Evolutionary conservation across 371 early-diverging fungal genomes (phyloP), one percentile per base, ranked within the genome.

Genomic region (Sporodiniella umbellata): DNA sequence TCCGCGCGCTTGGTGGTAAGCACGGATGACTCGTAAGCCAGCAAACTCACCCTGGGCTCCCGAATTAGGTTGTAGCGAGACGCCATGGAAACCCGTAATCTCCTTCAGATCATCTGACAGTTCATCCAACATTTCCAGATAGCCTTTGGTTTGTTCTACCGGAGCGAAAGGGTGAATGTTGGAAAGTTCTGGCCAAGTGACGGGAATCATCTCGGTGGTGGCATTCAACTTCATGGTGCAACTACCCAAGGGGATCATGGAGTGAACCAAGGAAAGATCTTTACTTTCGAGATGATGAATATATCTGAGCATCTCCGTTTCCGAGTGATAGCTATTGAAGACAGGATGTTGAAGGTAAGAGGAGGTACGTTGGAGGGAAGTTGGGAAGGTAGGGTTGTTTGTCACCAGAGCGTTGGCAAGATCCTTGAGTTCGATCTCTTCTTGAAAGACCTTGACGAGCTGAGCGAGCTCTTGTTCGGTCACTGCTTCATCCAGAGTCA

Each of bases 151-250:
- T 73, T 96, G 96, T 51, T 92, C 89, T 22, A 72, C 63, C 38
- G 98, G 98, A 1, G 91, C 96, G 56, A 98, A 96, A 51, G 98
- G 98, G 72, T 98, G 98, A 48, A 98, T 86, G 68, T 87, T 84
- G 62, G 83, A 80, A 60, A 96, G 94, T 64, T 95, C 96, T 28
- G 96, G 94, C 94, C 94, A 94, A 25, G 98, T 95, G 40, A 98
- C 85, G 11, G 98, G 96, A 56, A 96, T 92, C 94, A 98, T 95
- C 72, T 96, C 96, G 21, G 94, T 89, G 24, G 97, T 95, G 48
- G 96, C 95, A 60, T 98, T 98, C 35, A 98, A 82, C 84, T 98
- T 96, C 98, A 98, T 98, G 46, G 98, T 98, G 79, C 98, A 98
- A 44, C 92, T 92, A 25, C 98, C 98, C 26, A 98, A 82, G 47